These are phyloP conservation scores for Annulohypoxylon truncatum DNA, from an alignment of 2,329 filamentous ascomycete genomes.

Conservation along the genomic window DNA sequence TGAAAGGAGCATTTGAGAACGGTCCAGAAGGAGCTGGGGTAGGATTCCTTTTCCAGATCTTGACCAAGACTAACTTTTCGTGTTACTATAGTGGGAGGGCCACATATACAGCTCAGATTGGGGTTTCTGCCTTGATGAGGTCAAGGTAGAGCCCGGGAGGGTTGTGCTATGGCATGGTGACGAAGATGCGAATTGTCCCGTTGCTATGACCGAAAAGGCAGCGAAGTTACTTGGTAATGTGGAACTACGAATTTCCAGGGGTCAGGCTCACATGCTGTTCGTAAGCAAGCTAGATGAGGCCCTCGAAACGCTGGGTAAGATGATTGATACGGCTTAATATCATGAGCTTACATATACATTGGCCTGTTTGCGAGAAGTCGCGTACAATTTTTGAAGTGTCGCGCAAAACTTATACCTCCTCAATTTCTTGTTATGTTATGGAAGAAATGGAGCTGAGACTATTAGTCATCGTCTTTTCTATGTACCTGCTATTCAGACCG, in stretches of 20 bases:
- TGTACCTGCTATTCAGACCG: no score
- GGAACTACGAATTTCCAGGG: constrained; percentile 31
- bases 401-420: no score
- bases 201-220: constrained; percentile 42
- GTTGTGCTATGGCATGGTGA: constrained; percentile 43
- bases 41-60: neutral
- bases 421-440: no score
- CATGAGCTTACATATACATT: neutral
- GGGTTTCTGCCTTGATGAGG: constrained; percentile 42
- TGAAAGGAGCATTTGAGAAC: constrained; percentile 9
- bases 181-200: constrained; percentile 41
- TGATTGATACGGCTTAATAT: constrained; percentile 35
- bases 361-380: neutral
- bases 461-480: no score
- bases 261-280: constrained; percentile 38
- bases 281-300: constrained; percentile 36
- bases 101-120: constrained; percentile 31
- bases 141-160: constrained; percentile 27
- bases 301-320: constrained; percentile 22
- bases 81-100: constrained; percentile 15
- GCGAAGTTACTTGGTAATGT: constrained; percentile 31
- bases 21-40: constrained; percentile 10
- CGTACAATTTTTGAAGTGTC: no score
- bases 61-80: neutral
- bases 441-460: no score